Evolutionary conservation across 495 filamentous ascomycete genomes (phyloP).

Genomic region (Aspergillus leporis): DNA sequence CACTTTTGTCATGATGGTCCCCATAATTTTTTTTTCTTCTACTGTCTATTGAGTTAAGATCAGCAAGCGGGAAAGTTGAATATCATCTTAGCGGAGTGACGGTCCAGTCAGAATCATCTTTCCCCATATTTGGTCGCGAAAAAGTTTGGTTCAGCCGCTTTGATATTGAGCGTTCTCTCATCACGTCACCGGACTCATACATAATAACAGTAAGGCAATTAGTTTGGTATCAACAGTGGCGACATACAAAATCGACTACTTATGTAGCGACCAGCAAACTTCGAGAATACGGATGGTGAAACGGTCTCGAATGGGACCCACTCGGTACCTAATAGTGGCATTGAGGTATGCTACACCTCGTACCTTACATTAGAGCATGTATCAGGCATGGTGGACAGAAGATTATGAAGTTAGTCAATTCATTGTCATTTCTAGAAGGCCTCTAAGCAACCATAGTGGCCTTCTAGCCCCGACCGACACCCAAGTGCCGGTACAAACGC

Average conservation of each 20-base stretch:
- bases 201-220: not conserved
- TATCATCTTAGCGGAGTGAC: slow-evolving; percentile 1
- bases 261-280: not conserved
- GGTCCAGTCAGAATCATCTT: slow-evolving; percentile 5
- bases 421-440: not conserved
- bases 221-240: not conserved
- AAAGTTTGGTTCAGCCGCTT: not conserved
- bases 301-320: slow-evolving; percentile 8
- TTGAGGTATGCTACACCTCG: not conserved
- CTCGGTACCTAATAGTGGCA: not conserved
- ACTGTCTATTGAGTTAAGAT: slow-evolving; percentile 10
- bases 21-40: slow-evolving; percentile 5
- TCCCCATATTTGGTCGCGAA: not conserved
- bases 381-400: not conserved
- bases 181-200: not conserved
- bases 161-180: not conserved
- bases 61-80: slow-evolving; percentile 5
- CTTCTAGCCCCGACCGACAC: not conserved
- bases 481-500: too few relatives aligned
- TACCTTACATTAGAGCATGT: slow-evolving; percentile 8
- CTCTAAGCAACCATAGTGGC: not conserved
- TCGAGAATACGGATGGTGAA: slow-evolving; percentile 13
- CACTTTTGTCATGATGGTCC: not conserved
- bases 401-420: not conserved
- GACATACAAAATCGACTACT: not conserved